phyloP scores from a whole-genome alignment of 441 rosid genomes.

The Gossypium gossypioides region DNA sequence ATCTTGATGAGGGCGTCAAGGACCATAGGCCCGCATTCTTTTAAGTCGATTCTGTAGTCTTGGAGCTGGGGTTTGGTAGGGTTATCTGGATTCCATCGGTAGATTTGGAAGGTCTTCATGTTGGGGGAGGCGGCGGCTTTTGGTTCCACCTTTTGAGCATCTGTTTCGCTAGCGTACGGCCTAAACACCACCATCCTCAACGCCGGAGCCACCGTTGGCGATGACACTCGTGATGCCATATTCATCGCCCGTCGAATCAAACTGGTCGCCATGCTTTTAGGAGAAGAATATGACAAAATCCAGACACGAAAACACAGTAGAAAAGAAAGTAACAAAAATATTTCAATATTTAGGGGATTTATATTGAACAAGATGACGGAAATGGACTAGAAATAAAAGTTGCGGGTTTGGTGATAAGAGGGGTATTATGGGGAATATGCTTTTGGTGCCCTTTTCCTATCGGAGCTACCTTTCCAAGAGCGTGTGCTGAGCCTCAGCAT shows the following conservation, averaged over 20 bases:
- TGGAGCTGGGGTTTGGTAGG: constrained; percentile 62
- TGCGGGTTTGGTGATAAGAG: background rate
- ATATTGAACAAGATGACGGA: background rate
- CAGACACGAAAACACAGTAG: background rate
- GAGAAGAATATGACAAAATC: background rate
- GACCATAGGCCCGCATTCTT: constrained; percentile 18
- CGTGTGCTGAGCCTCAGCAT: constrained; percentile 1
- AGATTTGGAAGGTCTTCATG: constrained; percentile 75
- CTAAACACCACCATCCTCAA: constrained; percentile 30
- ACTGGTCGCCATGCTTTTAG: constrained; percentile 44
- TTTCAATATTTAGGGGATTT: background rate
- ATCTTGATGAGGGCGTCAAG: constrained; percentile 92
- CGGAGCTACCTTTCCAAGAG: background rate
- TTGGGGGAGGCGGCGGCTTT: constrained; percentile 28
- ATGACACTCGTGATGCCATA: constrained; percentile 22
- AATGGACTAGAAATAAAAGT: background rate
- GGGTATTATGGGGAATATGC: background rate
- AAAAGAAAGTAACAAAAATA: too few species aligned
- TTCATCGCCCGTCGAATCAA: constrained; percentile 40
- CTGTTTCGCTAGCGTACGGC: constrained; percentile 40
- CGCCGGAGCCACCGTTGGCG: constrained; percentile 14
- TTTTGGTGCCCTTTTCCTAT: background rate
- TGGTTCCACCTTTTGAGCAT: constrained; percentile 35
- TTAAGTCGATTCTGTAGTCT: constrained; percentile 65
- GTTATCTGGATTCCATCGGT: constrained; percentile 81